phyloP scores from a whole-genome alignment of 306 rosid species.

The Prunus mira region DNA sequence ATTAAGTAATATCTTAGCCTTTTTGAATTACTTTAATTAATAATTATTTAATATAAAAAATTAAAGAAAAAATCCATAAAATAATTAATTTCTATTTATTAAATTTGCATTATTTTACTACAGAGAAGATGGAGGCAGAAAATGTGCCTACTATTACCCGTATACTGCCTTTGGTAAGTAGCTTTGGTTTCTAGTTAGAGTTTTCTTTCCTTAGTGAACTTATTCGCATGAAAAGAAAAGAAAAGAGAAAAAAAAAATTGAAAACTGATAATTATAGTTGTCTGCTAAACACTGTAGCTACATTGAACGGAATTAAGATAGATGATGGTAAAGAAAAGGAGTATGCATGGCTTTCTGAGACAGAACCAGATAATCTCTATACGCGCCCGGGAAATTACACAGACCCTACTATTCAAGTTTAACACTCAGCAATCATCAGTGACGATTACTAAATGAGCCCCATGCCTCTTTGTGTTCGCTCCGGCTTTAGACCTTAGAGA shows the following conservation, averaged over 20 bases:
- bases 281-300: conserved; percentile 40
- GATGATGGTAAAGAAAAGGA: conserved; percentile 57
- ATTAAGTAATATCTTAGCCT: too few relatives aligned
- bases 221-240: background rate
- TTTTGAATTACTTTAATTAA: too few relatives aligned
- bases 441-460: background rate
- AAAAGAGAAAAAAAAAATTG: too few relatives aligned
- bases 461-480: background rate
- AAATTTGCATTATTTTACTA: conserved; percentile 14
- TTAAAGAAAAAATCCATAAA: too few relatives aligned
- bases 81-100: too few relatives aligned
- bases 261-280: background rate
- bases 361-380: conserved; percentile 58
- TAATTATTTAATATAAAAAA: too few relatives aligned
- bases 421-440: conserved; percentile 20
- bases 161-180: conserved; percentile 69
- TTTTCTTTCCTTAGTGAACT: background rate
- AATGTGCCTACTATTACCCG: conserved; percentile 61
- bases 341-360: conserved; percentile 85
- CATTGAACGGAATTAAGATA: conserved; percentile 33
- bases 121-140: conserved; percentile 68
- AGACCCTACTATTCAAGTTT: conserved; percentile 62
- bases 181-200: background rate
- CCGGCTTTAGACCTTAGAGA: background rate
- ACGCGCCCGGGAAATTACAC: conserved; percentile 71